Conservation (phyloP, 1,284 basidiomycete species). For the Ceratobasidium sp. region DNA sequence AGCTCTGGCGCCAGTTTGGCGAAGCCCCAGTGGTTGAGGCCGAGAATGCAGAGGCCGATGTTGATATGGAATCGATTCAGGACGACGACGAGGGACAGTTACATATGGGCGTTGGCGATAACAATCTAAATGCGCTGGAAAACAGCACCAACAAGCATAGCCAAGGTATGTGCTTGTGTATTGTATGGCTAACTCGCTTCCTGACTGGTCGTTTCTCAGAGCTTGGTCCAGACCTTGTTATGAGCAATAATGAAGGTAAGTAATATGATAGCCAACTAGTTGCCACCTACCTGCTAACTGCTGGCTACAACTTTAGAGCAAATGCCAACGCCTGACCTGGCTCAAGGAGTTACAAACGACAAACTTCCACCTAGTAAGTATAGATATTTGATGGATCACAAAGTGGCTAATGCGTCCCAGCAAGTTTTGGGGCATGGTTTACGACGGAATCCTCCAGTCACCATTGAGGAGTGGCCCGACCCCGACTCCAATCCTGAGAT, state of each 20-base stretch:
- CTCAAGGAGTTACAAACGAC: not conserved
- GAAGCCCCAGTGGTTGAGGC: not conserved
- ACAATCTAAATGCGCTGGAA: not conserved
- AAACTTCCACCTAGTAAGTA: not conserved
- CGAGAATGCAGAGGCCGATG: not conserved
- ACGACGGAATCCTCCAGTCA: conserved; percentile 9
- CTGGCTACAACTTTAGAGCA: not conserved
- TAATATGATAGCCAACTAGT: not conserved
- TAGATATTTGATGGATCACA: not conserved
- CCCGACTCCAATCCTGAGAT: not conserved
- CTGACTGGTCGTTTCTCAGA: no score
- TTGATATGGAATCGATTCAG: no score
- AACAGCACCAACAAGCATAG: not conserved
- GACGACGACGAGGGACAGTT: no score
- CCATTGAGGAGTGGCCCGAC: conserved; percentile 5
- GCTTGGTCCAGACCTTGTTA: no score
- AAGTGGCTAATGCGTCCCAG: not conserved
- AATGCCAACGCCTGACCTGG: not conserved
- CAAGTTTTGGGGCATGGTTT: not conserved
- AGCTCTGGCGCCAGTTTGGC: not conserved
- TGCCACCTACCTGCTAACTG: not conserved
- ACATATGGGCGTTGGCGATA: no score
- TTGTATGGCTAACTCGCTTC: no score
- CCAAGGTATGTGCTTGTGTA: no score
- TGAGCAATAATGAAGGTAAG: not conserved